Evolutionary conservation across 129 eudicot genomes (phyloP).

Genomic region (Pseudognaphalium luteoalbum): DNA sequence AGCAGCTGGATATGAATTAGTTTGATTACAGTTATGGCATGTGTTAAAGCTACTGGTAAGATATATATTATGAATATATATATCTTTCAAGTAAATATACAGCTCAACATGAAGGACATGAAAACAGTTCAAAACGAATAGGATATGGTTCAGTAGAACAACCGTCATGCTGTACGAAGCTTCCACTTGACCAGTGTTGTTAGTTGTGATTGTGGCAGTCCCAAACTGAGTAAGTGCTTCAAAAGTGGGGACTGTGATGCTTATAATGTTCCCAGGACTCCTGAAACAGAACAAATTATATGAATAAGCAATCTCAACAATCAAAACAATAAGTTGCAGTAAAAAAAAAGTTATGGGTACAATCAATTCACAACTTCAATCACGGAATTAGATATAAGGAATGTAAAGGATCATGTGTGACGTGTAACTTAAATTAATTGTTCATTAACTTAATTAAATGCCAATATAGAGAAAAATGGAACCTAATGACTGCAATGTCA

Average conservation of each 20-base stretch:
- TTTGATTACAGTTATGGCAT: not conserved
- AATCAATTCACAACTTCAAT: not conserved
- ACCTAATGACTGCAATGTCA: constrained; percentile 1
- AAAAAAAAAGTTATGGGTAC: not conserved
- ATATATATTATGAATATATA: not conserved
- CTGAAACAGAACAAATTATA: constrained; percentile 31
- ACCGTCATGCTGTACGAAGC: constrained; percentile 96
- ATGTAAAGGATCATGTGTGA: not conserved
- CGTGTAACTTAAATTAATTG: not conserved
- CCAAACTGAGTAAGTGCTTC: constrained; percentile 86
- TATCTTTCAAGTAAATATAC: not conserved
- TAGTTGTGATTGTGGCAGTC: constrained; percentile 62
- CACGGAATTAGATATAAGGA: not conserved
- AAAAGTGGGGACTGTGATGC: constrained; percentile 76
- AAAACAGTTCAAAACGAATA: not conserved
- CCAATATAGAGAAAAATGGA: not conserved
- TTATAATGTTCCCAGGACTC: constrained; percentile 78
- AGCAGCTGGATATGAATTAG: not conserved
- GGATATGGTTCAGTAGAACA: constrained; percentile 21
- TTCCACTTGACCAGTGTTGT: constrained; percentile 83
- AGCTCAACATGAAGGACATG: no score
- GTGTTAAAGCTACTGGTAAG: not conserved
- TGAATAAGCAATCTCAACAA: not conserved
- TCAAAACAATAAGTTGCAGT: not conserved
- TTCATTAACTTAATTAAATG: not conserved